Base-by-base conservation (phyloP, 352 stramenopile species). In the Globisporangium radiosum region DNA sequence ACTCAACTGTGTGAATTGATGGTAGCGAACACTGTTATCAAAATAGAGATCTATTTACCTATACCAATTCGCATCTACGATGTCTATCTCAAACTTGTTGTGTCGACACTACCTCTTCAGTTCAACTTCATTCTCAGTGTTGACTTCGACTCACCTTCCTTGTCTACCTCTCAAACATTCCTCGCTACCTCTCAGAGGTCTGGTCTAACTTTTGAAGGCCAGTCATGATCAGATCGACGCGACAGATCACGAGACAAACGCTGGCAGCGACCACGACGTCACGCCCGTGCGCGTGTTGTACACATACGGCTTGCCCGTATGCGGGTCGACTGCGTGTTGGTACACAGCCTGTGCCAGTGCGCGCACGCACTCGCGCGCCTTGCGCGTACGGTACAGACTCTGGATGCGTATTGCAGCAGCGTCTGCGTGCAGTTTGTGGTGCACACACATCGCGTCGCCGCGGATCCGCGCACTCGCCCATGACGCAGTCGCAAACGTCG, bases 231-330 rank as follows among this genome's bases (percentile, higher is more conserved):
- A n/a, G 11, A 15, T n/a, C n/a, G 4, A 36, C 6, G 9, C 40
- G 50, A n/a, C 43, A 38, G 7, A 33, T 68, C 54, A 60, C 2
- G 45, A 63, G 15, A 74, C 56, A 55, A 91, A 87, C 1, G 50
- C 17, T 17, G 82, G 79, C 15, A 80, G 59, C 33, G 68, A 62
- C 80, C 78, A 92, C 43, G 73, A 75, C 0, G 79, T 73, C 17
- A 67, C 64, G 38, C 77, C 77, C 5, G 81, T 89, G 11, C 69
- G 67, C 3, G 65, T 74, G 57, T 89, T 89, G 66, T 76, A 86
- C 36, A 77, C 71, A 48, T 88, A 91, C 7, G 39, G 36, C 36
- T 67, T 60, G 7, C 78, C 75, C 4, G 70, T 81, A 7, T 59
- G 51, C 10, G 78, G 75, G 43, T 91, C 81, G 1, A 84, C 63